Percentiles rank a stretch among this genome's conserved stretches.
phyloP scores from a whole-genome alignment of 805 yeast species.

The Wickerhamiella alocasiicola region DNA sequence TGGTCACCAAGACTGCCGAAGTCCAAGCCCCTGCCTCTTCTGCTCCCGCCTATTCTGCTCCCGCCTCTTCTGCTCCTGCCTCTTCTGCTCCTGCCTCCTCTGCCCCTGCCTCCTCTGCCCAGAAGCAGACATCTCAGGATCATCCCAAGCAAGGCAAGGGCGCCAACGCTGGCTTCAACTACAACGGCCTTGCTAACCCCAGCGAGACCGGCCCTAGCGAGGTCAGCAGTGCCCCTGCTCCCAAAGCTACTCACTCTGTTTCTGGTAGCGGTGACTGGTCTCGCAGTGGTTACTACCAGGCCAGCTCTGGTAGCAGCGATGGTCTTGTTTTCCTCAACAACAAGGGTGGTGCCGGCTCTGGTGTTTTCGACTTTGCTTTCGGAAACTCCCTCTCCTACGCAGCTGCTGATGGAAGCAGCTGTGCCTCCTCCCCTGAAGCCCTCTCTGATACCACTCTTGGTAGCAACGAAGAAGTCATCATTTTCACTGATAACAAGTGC shows the following conservation, averaged over 20 bases:
- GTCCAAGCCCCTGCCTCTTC: constrained; percentile 24
- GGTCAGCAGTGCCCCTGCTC: constrained; percentile 17
- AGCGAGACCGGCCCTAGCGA: constrained; percentile 22
- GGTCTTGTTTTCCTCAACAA: constrained; percentile 78
- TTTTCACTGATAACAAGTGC: constrained; percentile 48
- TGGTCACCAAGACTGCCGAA: constrained; percentile 15
- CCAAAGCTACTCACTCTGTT: constrained; percentile 20
- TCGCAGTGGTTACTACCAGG: constrained; percentile 58
- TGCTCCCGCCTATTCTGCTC: constrained; percentile 19
- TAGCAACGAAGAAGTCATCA: constrained; percentile 68
- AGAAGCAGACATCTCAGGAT: constrained; percentile 1
- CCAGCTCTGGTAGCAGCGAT: constrained; percentile 51
- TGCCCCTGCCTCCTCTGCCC: constrained; percentile 5
- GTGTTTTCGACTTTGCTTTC: constrained; percentile 72
- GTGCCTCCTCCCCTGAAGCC: constrained; percentile 55
- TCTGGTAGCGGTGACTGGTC: constrained; percentile 48
- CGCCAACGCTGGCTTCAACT: constrained; percentile 18
- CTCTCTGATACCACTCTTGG: constrained; percentile 54
- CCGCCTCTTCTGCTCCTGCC: constrained; percentile 4
- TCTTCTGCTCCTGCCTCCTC: constrained; percentile 15
- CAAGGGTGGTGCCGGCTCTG: constrained; percentile 71
- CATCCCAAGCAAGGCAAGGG: background rate
- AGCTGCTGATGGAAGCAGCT: constrained; percentile 62
- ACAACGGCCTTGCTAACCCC: constrained; percentile 19
- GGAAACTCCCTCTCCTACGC: constrained; percentile 89